These are phyloP conservation scores for Exserohilum turcica DNA, from an alignment of 2,329 filamentous ascomycete genomes.

Conservation along the genomic window DNA sequence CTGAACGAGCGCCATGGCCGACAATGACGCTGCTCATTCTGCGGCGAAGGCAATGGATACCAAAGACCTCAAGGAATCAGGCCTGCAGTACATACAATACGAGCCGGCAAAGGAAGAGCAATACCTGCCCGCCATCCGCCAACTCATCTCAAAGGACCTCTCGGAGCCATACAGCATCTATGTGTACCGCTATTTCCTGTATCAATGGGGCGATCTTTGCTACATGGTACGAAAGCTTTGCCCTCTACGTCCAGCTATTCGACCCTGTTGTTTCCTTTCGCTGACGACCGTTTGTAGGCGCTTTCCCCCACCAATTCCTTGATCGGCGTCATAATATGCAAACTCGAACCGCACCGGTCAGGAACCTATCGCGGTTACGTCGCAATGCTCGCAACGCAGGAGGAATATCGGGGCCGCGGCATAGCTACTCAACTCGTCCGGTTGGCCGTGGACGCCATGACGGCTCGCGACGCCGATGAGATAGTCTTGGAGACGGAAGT, in stretches of 20 bases:
- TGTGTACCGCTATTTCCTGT: conserved; percentile 96
- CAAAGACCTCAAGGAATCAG: conserved; percentile 30
- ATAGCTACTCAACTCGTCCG: conserved; percentile 87
- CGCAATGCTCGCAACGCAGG: conserved; percentile 93
- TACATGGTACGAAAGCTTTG: conserved; percentile 70
- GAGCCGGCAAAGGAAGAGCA: conserved; percentile 62
- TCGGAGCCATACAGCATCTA: conserved; percentile 99
- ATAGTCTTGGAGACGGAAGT: conserved; percentile 96
- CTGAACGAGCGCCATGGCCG: conserved; percentile 7
- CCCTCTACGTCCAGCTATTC: neutral
- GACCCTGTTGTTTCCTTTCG: neutral
- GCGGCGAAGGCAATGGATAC: neutral
- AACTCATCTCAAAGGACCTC: conserved; percentile 92
- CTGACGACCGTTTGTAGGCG: conserved; percentile 26
- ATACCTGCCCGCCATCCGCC: conserved; percentile 84
- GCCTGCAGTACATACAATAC: conserved; percentile 64
- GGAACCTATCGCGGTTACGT: conserved; percentile 93
- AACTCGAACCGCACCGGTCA: conserved; percentile 86
- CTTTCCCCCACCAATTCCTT: conserved; percentile 59
- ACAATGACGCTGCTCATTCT: conserved; percentile 2
- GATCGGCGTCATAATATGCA: conserved; percentile 91
- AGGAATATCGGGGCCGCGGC: conserved; percentile 78
- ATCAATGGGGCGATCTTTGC: conserved; percentile 97
- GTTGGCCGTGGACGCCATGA: conserved; percentile 90
- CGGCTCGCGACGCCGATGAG: conserved; percentile 81